These are phyloP conservation scores for Cladorrhinum sp. DNA, from an alignment of 2,329 filamentous ascomycete genomes.

Conservation along the genomic window DNA sequence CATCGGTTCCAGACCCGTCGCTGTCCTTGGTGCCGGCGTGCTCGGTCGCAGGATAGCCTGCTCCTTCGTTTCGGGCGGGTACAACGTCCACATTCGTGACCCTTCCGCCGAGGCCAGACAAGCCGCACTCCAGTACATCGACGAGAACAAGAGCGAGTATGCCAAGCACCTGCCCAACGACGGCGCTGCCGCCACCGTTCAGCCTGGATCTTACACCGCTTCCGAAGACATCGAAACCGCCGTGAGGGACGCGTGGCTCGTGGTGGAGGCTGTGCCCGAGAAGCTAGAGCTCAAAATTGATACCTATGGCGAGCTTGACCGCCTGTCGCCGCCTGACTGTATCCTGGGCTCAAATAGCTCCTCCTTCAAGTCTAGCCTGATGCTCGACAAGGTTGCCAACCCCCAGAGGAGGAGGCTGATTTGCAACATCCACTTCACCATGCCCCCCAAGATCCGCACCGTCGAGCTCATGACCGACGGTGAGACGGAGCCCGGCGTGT, in stretches of 20 bases:
- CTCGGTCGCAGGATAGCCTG: constrained; percentile 40
- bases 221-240: constrained; percentile 38
- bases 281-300: constrained; percentile 46
- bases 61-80: constrained; percentile 41
- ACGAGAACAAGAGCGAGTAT: constrained; percentile 32
- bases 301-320: constrained; percentile 46
- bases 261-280: constrained; percentile 53
- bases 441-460: constrained; percentile 42
- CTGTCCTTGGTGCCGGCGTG: constrained; percentile 42
- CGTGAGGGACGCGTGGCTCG: constrained; percentile 47
- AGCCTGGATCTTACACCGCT: constrained; percentile 21
- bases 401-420: constrained; percentile 35
- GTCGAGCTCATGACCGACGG: constrained; percentile 55
- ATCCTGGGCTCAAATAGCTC: constrained; percentile 51
- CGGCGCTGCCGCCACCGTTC: neutral
- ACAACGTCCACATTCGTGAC: constrained; percentile 43
- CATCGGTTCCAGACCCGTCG: constrained; percentile 31
- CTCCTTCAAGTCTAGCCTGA: constrained; percentile 48
- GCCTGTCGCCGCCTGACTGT: constrained; percentile 41
- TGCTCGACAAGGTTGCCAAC: constrained; percentile 42
- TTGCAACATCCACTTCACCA: constrained; percentile 51
- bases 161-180: constrained; percentile 7
- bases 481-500: constrained; percentile 39
- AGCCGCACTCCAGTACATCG: constrained; percentile 39
- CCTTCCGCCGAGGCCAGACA: constrained; percentile 36